Evolutionary conservation across 768 basidiomycete species (phyloP).

Genomic region (Peribolospora baueri): DNA sequence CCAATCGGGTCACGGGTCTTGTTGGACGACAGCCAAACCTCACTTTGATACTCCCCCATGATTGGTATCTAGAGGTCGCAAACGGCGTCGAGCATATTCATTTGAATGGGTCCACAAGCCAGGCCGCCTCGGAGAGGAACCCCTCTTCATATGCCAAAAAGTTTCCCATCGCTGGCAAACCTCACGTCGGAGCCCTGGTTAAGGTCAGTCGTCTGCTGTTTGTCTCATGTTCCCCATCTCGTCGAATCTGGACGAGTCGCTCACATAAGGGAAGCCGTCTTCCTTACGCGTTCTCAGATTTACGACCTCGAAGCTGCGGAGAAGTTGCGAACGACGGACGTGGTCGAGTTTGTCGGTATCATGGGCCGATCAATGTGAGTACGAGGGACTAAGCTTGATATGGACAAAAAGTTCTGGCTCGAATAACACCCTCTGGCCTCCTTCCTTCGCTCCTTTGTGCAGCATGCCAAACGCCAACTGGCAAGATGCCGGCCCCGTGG

Average conservation of each 20-base stretch:
- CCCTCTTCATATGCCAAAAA: not conserved
- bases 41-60: too few relatives aligned
- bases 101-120: too few relatives aligned
- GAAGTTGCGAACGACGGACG: conserved; percentile 8
- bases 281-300: not conserved
- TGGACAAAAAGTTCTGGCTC: too few relatives aligned
- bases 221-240: not conserved
- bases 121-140: not conserved
- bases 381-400: too few relatives aligned
- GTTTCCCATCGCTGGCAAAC: conserved; percentile 6
- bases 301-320: conserved; percentile 7
- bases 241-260: not conserved
- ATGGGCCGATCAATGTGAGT: conserved; percentile 1
- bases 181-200: conserved; percentile 7
- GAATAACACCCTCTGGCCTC: too few relatives aligned
- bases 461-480: too few relatives aligned
- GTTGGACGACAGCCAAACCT: not conserved
- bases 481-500: too few relatives aligned
- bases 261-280: not conserved
- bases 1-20: not conserved
- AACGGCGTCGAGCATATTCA: too few relatives aligned
- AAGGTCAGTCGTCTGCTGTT: conserved; percentile 5
- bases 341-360: conserved; percentile 13
- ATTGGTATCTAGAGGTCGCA: too few relatives aligned
- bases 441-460: too few relatives aligned